Conservation (phyloP, 805 yeast species). For the Naumovozyma baii region DNA sequence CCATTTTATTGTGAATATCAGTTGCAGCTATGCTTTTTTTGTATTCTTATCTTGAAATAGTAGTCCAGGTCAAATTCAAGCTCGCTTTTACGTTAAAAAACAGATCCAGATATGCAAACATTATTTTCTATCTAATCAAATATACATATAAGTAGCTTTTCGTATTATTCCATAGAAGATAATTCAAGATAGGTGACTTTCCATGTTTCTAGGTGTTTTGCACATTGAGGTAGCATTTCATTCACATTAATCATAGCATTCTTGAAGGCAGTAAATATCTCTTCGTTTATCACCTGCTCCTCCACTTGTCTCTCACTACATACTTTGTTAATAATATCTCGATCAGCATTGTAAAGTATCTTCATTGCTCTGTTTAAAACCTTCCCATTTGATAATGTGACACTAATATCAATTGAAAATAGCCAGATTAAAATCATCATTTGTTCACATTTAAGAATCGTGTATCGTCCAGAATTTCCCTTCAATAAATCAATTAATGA, state of each 20-base stretch:
- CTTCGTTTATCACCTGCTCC: constrained; percentile 6
- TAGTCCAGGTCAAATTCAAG: too few species aligned
- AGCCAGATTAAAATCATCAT: constrained; percentile 18
- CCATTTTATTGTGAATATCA: constrained; percentile 13
- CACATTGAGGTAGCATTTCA: constrained; percentile 9
- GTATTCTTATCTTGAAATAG: too few species aligned
- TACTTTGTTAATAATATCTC: background rate
- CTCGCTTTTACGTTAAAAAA: too few species aligned
- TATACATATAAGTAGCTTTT: too few species aligned
- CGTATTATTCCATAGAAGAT: too few species aligned
- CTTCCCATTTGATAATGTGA: constrained; percentile 7
- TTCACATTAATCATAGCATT: constrained; percentile 7
- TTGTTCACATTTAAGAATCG: constrained; percentile 8
- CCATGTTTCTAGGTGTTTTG: constrained; percentile 15
- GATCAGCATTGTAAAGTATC: constrained; percentile 14
- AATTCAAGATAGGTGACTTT: constrained; percentile 13
- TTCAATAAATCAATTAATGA: constrained; percentile 14
- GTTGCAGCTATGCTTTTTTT: too few species aligned
- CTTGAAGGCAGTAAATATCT: constrained; percentile 12
- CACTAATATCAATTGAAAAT: constrained; percentile 18
- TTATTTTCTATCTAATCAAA: too few species aligned
- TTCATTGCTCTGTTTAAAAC: constrained; percentile 15
- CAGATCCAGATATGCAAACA: constrained; percentile 9
- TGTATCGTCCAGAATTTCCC: constrained; percentile 19
- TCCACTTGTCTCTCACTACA: constrained; percentile 14